Evolutionary conservation across 176 grass and related monocot genomes (phyloP).

Genomic region (Oryza officinalis): DNA sequence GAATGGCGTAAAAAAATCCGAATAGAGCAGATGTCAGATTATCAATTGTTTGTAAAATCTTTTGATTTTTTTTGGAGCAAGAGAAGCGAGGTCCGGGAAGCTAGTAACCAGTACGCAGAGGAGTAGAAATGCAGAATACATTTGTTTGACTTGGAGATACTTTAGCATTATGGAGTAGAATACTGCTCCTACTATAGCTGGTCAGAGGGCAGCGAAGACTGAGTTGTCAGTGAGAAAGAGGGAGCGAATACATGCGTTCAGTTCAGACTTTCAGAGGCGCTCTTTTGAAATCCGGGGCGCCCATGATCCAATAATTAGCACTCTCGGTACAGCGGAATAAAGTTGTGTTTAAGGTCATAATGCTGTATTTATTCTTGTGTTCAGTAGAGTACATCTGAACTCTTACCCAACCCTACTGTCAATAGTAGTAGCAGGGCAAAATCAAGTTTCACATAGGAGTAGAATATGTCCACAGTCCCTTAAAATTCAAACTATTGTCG

Average conservation of each 20-base stretch:
- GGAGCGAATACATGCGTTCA: conserved; percentile 15
- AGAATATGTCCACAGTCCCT: not conserved
- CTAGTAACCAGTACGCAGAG: not conserved
- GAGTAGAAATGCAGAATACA: not conserved
- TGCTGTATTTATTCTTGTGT: conserved; percentile 5
- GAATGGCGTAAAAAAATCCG: too few relatives aligned
- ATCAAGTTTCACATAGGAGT: too few relatives aligned
- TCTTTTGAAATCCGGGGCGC: conserved; percentile 27
- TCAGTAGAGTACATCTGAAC: not conserved
- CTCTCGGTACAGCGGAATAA: conserved; percentile 41
- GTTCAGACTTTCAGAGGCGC: not conserved
- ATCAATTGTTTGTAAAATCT: not conserved
- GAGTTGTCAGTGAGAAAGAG: conserved; percentile 17
- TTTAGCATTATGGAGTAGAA: not conserved
- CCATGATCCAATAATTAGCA: conserved; percentile 33
- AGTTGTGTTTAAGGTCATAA: not conserved
- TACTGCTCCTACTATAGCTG: not conserved
- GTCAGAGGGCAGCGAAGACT: conserved; percentile 17
- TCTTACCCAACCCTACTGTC: not conserved
- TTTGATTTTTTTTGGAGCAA: not conserved
- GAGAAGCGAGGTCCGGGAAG: too few relatives aligned
- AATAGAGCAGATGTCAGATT: too few relatives aligned
- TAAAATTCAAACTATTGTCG: not conserved
- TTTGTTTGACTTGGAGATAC: conserved; percentile 29
- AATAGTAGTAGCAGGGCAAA: not conserved